Conservation (phyloP, 345 rosid genomes). For the Salix exigua region DNA sequence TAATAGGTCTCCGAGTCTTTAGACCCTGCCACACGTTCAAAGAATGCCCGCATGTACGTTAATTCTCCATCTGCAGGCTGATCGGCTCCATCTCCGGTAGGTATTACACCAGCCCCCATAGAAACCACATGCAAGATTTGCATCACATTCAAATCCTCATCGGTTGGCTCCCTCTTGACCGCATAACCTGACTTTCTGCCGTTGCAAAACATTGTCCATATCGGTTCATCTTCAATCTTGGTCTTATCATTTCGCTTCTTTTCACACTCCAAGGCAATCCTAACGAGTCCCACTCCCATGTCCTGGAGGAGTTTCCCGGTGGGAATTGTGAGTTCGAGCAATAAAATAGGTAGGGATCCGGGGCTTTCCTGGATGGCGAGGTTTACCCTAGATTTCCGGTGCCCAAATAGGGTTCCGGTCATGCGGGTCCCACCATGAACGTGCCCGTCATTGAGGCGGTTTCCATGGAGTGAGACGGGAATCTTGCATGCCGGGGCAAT, state of each 20-base stretch:
- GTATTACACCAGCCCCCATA: constrained; percentile 81
- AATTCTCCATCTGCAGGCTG: constrained; percentile 55
- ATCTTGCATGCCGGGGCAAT: constrained; percentile 54
- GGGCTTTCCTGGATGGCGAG: constrained; percentile 75
- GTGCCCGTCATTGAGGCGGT: constrained; percentile 45
- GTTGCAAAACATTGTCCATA: constrained; percentile 73
- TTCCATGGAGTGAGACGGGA: constrained; percentile 43
- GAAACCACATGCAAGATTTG: constrained; percentile 67
- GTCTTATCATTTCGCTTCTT: constrained; percentile 57
- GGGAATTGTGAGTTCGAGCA: constrained; percentile 64
- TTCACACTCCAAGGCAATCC: constrained; percentile 81
- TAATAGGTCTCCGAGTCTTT: constrained; percentile 86
- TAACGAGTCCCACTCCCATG: constrained; percentile 61
- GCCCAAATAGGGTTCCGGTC: constrained; percentile 72
- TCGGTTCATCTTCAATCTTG: constrained; percentile 59
- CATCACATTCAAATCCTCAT: constrained; percentile 74
- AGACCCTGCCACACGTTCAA: constrained; percentile 73
- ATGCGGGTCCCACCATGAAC: constrained; percentile 77
- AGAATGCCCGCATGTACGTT: constrained; percentile 72
- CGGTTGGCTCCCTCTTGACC: constrained; percentile 65
- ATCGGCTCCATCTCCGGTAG: constrained; percentile 30
- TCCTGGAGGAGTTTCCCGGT: constrained; percentile 78
- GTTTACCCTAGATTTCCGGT: constrained; percentile 59
- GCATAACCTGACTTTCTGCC: constrained; percentile 75
- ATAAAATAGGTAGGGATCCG: constrained; percentile 49